phyloP scores from a whole-genome alignment of 768 basidiomycete genomes.

The Boletus pseudopeckii region DNA sequence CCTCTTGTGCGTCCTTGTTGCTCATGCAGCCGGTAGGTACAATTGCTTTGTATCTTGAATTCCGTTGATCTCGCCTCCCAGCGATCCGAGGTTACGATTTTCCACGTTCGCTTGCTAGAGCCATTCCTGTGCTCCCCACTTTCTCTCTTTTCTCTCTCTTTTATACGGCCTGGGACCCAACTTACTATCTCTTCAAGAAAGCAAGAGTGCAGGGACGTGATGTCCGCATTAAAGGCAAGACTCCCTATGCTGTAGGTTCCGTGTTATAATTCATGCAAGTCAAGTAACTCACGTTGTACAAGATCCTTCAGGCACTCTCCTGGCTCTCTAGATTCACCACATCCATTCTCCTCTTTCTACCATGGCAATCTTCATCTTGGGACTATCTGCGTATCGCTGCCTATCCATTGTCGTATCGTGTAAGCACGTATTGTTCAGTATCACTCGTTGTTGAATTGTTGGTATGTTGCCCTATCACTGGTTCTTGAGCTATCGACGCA shows the following conservation, averaged over 20 bases:
- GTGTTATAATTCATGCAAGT: background rate
- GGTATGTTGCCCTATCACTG: conserved; percentile 38
- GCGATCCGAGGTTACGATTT: conserved; percentile 22
- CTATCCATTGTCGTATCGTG: conserved; percentile 34
- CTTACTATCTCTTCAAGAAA: conserved; percentile 57
- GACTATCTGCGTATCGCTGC: conserved; percentile 38
- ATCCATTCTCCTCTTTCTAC: conserved; percentile 41
- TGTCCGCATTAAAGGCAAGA: conserved; percentile 63
- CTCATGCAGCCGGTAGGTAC: conserved; percentile 47
- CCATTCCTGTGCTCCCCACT: conserved; percentile 45
- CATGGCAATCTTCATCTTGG: conserved; percentile 39
- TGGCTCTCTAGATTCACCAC: conserved; percentile 60
- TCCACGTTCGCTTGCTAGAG: conserved; percentile 13
- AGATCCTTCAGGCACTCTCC: conserved; percentile 57
- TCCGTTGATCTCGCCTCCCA: conserved; percentile 8
- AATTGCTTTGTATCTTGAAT: background rate
- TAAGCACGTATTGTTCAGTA: conserved; percentile 46
- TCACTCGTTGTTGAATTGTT: conserved; percentile 50
- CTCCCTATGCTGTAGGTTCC: conserved; percentile 55
- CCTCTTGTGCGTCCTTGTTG: conserved; percentile 39
- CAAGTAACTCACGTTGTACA: conserved; percentile 3
- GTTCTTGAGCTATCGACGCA: background rate
- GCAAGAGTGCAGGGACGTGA: conserved; percentile 70
- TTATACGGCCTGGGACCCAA: conserved; percentile 88
- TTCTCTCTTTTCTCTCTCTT: conserved; percentile 57